Evolutionary conservation across 345 rosid species (phyloP).

Genomic region (Euphorbia lathyris): DNA sequence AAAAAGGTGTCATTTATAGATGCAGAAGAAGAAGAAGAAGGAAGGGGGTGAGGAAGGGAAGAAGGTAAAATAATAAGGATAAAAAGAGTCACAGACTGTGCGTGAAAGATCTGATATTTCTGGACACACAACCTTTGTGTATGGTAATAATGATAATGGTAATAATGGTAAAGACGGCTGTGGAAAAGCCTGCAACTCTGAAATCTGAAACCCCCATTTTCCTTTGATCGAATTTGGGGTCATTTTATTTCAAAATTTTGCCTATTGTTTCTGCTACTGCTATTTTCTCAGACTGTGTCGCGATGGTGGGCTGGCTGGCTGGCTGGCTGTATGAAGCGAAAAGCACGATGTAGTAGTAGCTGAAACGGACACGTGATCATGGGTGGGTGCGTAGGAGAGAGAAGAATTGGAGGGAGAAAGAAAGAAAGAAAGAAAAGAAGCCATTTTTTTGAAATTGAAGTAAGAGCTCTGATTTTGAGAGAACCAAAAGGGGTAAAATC

Average conservation of each 20-base stretch:
- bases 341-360: conserved; percentile 42
- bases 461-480: conserved; percentile 43
- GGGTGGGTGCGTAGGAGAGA: conserved; percentile 47
- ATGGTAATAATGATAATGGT: conserved; percentile 34
- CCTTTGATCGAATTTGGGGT: too few relatives aligned
- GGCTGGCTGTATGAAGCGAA: too few relatives aligned
- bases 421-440: neutral
- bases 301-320: conserved; percentile 24
- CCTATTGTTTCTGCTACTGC: too few relatives aligned
- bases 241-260: too few relatives aligned
- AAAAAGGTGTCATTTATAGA: neutral
- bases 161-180: conserved; percentile 52
- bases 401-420: neutral
- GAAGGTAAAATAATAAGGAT: conserved; percentile 17
- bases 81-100: conserved; percentile 28
- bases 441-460: too few relatives aligned
- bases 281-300: conserved; percentile 1
- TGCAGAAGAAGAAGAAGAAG: conserved; percentile 24
- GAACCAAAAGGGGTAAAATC: neutral
- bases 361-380: conserved; percentile 47
- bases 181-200: conserved; percentile 36
- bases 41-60: conserved; percentile 6
- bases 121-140: conserved; percentile 35
- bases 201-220: conserved; percentile 14
- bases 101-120: conserved; percentile 24